Conservation (phyloP, 2,329 filamentous ascomycete genomes). For the Fusarium sp. region DNA sequence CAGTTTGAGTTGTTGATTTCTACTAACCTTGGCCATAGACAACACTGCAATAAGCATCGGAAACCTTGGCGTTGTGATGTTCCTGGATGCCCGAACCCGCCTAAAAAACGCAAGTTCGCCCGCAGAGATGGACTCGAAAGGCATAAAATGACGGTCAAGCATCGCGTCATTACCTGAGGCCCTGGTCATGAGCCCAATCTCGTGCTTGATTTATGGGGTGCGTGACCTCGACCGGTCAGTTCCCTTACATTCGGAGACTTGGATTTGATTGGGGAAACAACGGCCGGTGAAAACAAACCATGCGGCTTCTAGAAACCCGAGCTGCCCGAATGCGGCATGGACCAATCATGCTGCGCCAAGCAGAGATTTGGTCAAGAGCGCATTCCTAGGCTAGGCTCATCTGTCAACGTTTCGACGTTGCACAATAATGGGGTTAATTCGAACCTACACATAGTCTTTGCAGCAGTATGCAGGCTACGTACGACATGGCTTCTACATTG, state of each 20-base stretch:
- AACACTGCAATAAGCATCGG: slow-evolving; percentile 61
- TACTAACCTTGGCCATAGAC: slow-evolving; percentile 51
- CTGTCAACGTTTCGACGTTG: slow-evolving; percentile 32
- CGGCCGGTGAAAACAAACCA: slow-evolving; percentile 42
- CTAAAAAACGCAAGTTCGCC: slow-evolving; percentile 59
- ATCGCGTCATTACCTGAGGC: slow-evolving; percentile 51
- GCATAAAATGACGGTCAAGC: slow-evolving; percentile 59
- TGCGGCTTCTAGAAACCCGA: slow-evolving; percentile 36
- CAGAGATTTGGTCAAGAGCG: slow-evolving; percentile 25
- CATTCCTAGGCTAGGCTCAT: slow-evolving; percentile 22
- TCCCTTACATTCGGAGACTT: slow-evolving; percentile 38
- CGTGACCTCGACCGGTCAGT: slow-evolving; percentile 47
- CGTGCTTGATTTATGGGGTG: slow-evolving; percentile 33
- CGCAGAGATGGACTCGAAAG: slow-evolving; percentile 60
- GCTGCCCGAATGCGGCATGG: slow-evolving; percentile 36
- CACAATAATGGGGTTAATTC: slow-evolving; percentile 18
- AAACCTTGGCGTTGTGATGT: slow-evolving; percentile 60
- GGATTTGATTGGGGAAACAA: slow-evolving; percentile 43
- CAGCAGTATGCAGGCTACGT: slow-evolving; percentile 6
- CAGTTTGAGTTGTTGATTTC: slow-evolving; percentile 18
- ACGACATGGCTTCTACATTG: slow-evolving; percentile 7
- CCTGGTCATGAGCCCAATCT: slow-evolving; percentile 29
- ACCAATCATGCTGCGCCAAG: slow-evolving; percentile 39
- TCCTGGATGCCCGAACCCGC: slow-evolving; percentile 58
- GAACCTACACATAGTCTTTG: slow-evolving; percentile 19